These are phyloP conservation scores for Curvularia eragrostidis DNA, from an alignment of 2,329 filamentous ascomycete genomes.

Conservation along the genomic window DNA sequence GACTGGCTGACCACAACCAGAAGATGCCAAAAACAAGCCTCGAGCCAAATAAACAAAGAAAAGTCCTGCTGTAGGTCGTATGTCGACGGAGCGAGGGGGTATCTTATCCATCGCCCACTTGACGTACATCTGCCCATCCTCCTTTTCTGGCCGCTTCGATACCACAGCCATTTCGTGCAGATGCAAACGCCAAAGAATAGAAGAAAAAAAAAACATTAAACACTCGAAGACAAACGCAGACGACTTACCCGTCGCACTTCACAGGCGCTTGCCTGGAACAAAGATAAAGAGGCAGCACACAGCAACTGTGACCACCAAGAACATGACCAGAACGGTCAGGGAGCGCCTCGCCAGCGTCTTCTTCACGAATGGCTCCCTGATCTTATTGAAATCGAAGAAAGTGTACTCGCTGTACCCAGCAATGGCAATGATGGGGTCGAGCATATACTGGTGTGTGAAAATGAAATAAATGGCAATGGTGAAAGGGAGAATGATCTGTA, in stretches of 20 bases:
- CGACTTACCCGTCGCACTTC: slow-evolving; percentile 4
- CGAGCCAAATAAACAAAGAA: slow-evolving; percentile 15
- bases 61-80: slow-evolving; percentile 18
- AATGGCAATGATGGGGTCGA: slow-evolving; percentile 89
- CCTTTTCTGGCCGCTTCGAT: slow-evolving; percentile 5
- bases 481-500: slow-evolving; percentile 82
- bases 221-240: slow-evolving; percentile 16
- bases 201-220: slow-evolving; percentile 33
- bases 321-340: slow-evolving; percentile 78
- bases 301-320: slow-evolving; percentile 77
- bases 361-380: slow-evolving; percentile 89
- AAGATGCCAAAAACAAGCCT: slow-evolving; percentile 9
- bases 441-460: slow-evolving; percentile 87
- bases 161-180: slow-evolving; percentile 12
- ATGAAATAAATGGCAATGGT: slow-evolving; percentile 80
- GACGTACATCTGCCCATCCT: slow-evolving; percentile 13
- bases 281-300: slow-evolving; percentile 91
- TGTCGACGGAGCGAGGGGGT: slow-evolving; percentile 23
- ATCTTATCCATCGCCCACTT: slow-evolving; percentile 20
- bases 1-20: slow-evolving; percentile 13
- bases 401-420: slow-evolving; percentile 96
- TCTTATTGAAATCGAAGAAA: slow-evolving; percentile 86
- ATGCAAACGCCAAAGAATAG: slow-evolving; percentile 22
- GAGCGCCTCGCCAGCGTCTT: slow-evolving; percentile 84
- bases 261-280: slow-evolving; percentile 86